Conservation (phyloP, 2,329 filamentous ascomycete species). For the Botrytis pseudocinerea region DNA sequence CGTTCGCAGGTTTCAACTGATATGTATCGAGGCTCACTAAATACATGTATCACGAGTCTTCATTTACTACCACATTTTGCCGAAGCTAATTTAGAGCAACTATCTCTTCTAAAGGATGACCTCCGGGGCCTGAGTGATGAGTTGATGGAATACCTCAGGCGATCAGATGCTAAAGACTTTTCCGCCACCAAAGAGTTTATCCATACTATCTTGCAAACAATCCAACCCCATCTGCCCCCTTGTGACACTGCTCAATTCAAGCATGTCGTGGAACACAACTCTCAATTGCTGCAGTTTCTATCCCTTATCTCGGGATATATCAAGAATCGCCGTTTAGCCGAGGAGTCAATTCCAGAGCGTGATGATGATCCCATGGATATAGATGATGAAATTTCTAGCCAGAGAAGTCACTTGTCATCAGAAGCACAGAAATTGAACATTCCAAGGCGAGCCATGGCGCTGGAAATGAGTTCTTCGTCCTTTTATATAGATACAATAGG, state of each 20-base stretch:
- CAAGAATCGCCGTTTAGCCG: conserved; percentile 24
- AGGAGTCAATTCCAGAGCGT: conserved; percentile 30
- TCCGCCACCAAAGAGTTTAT: conserved; percentile 27
- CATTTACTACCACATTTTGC: conserved; percentile 34
- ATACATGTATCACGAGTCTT: conserved; percentile 36
- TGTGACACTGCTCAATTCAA: conserved; percentile 29
- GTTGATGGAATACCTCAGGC: conserved; percentile 31
- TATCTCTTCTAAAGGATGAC: conserved; percentile 29
- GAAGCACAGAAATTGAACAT: conserved; percentile 42
- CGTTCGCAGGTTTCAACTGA: conserved; percentile 36
- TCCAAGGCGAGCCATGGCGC: conserved; percentile 45
- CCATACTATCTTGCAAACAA: conserved; percentile 35
- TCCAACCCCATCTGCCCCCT: conserved; percentile 38
- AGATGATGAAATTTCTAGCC: conserved; percentile 63
- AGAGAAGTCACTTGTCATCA: conserved; percentile 51
- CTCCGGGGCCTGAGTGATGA: conserved; percentile 29
- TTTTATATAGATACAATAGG: conserved; percentile 34
- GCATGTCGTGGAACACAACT: conserved; percentile 28
- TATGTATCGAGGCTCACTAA: conserved; percentile 35
- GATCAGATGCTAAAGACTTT: conserved; percentile 26
- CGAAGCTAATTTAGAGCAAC: conserved; percentile 27
- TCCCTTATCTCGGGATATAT: conserved; percentile 31
- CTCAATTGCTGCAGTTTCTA: conserved; percentile 36
- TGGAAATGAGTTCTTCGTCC: conserved; percentile 34
- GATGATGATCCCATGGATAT: conserved; percentile 63